Evolutionary conservation across 1,284 basidiomycete species (phyloP).

Genomic region (Phenoliferia sp.): DNA sequence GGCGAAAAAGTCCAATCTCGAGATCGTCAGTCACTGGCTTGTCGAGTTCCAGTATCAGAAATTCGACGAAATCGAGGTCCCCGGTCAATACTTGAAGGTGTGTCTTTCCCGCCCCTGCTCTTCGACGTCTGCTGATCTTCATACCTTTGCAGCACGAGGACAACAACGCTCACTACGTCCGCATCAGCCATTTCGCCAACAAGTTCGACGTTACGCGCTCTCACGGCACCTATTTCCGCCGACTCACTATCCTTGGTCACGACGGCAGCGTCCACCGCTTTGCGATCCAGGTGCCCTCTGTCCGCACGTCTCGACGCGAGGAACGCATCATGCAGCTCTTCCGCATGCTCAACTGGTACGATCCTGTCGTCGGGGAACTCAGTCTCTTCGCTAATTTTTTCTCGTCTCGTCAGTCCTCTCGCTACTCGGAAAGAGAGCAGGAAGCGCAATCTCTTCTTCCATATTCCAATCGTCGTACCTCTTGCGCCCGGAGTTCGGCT

Average conservation of each 20-base stretch:
- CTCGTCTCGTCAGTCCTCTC: constrained; percentile 57
- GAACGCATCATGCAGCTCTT: constrained; percentile 89
- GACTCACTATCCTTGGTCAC: constrained; percentile 86
- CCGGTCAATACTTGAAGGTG: constrained; percentile 95
- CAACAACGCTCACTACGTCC: constrained; percentile 84
- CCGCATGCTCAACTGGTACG: constrained; percentile 85
- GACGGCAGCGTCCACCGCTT: constrained; percentile 87
- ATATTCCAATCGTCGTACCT: constrained; percentile 81
- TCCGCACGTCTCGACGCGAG: constrained; percentile 83
- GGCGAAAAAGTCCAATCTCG: constrained; percentile 79
- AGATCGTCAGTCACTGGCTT: constrained; percentile 85
- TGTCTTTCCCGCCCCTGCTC: constrained; percentile 28
- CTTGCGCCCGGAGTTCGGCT: constrained; percentile 80
- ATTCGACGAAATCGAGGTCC: constrained; percentile 97
- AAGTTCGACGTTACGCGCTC: constrained; percentile 82
- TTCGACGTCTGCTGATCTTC: neutral
- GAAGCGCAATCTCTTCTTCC: constrained; percentile 86
- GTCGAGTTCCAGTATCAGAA: constrained; percentile 98
- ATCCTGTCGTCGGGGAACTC: neutral
- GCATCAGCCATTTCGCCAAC: constrained; percentile 85
- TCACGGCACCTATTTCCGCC: constrained; percentile 80
- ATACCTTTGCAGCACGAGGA: constrained; percentile 70
- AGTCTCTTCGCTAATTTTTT: neutral
- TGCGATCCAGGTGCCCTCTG: constrained; percentile 83
- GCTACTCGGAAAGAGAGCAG: constrained; percentile 85